Percentiles rank a stretch among this genome's conserved stretches.
Conservation (phyloP, 2,329 filamentous ascomycete species). For the Colletotrichum caudatum region DNA sequence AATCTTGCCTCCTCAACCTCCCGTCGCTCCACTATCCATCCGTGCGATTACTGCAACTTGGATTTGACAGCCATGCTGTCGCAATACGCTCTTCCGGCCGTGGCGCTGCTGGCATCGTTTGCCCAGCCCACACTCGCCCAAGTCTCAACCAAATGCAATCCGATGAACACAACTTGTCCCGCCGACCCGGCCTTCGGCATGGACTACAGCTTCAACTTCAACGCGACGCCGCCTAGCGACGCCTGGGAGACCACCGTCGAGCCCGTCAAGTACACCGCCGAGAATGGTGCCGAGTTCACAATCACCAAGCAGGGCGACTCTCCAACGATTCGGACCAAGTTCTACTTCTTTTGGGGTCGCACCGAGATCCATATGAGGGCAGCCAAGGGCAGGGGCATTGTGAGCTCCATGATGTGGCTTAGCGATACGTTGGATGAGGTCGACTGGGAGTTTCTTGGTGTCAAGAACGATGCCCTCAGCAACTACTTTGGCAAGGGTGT, state of each 20-base stretch:
- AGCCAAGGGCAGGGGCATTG: constrained; percentile 78
- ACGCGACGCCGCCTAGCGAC: constrained; percentile 66
- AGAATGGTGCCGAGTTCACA: constrained; percentile 77
- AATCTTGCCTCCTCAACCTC: too few species aligned
- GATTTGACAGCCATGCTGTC: constrained; percentile 45
- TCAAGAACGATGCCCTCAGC: constrained; percentile 73
- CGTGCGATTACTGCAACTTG: background rate
- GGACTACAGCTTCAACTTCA: constrained; percentile 73
- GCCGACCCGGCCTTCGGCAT: constrained; percentile 78
- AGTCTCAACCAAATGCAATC: constrained; percentile 82
- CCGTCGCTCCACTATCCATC: background rate
- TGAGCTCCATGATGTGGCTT: constrained; percentile 85
- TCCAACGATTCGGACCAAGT: constrained; percentile 81
- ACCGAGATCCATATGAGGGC: constrained; percentile 84
- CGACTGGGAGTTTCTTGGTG: constrained; percentile 86
- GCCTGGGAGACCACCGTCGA: constrained; percentile 79
- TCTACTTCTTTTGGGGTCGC: constrained; percentile 88
- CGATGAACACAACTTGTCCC: constrained; percentile 77
- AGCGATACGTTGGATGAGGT: constrained; percentile 89
- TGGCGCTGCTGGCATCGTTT: constrained; percentile 58
- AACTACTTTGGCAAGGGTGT: constrained; percentile 86
- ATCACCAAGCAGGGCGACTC: constrained; percentile 78
- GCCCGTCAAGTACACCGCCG: constrained; percentile 68
- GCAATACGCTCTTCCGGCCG: constrained; percentile 49
- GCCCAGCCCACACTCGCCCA: constrained; percentile 72